Percentiles rank a stretch among this genome's conserved stretches.
Conservation (phyloP, 2,329 filamentous ascomycete genomes). For the Capronia epimyces region DNA sequence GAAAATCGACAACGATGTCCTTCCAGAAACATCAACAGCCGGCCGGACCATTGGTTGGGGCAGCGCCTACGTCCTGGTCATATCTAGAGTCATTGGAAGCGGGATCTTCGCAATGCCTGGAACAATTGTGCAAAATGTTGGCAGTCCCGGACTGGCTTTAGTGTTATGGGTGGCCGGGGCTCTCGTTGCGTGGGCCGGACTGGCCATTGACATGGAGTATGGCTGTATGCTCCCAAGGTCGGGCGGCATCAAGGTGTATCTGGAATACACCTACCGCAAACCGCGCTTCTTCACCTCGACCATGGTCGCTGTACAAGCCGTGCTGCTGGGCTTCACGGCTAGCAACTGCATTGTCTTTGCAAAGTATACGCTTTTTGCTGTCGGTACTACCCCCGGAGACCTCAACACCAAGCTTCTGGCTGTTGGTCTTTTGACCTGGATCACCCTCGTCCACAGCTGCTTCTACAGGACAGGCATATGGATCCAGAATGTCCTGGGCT, state of each 20-base stretch:
- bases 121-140: conserved; percentile 60
- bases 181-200: conserved; percentile 55
- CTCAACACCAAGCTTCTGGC: conserved; percentile 53
- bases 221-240: conserved; percentile 66
- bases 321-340: conserved; percentile 59
- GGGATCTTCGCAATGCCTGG: conserved; percentile 69
- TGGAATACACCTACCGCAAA: conserved; percentile 62
- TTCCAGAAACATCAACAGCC: conserved; percentile 54
- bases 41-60: conserved; percentile 59
- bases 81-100: conserved; percentile 63
- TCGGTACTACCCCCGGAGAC: conserved; percentile 49
- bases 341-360: conserved; percentile 67
- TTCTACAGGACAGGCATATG: conserved; percentile 40
- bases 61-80: conserved; percentile 61
- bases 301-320: conserved; percentile 57
- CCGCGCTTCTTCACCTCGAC: conserved; percentile 61
- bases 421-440: conserved; percentile 50
- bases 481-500: conserved; percentile 28
- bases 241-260: conserved; percentile 64
- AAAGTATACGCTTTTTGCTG: conserved; percentile 58
- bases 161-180: conserved; percentile 60
- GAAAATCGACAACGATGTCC: conserved; percentile 58
- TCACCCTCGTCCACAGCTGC: conserved; percentile 56
- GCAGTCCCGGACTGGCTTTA: conserved; percentile 60
- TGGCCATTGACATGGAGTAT: conserved; percentile 61